Evolutionary conservation across 2,329 filamentous ascomycete species (phyloP).

Genomic region (Phialocephala sp.): DNA sequence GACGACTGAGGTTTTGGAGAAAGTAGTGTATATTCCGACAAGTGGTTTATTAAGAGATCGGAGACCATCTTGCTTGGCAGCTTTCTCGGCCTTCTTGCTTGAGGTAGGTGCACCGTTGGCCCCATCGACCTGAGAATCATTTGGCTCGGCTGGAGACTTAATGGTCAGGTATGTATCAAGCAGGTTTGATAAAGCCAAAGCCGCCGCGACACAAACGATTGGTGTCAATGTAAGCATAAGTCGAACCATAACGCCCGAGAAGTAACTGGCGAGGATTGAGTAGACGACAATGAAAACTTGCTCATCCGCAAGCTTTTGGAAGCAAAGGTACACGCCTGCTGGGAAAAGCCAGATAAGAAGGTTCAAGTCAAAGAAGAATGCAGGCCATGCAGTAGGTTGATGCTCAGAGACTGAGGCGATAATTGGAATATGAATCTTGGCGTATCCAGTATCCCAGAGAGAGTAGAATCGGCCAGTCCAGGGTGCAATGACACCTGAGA

Average conservation of each 20-base stretch:
- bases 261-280: conserved; percentile 95
- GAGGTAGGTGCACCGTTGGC: conserved; percentile 47
- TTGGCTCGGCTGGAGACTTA: conserved; percentile 63
- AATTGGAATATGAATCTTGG: conserved; percentile 99
- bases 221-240: conserved; percentile 97
- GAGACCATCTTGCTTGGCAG: conserved; percentile 60
- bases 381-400: conserved; percentile 97
- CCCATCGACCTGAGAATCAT: conserved; percentile 50
- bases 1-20: conserved; percentile 82
- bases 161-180: conserved; percentile 82
- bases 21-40: conserved; percentile 80
- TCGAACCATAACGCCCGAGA: conserved; percentile 98
- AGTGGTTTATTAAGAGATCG: conserved; percentile 74
- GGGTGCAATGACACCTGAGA: conserved; percentile 89
- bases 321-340: conserved; percentile 97
- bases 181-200: conserved; percentile 84
- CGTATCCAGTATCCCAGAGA: conserved; percentile 97
- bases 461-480: conserved; percentile 99
- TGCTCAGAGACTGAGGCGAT: conserved; percentile 99
- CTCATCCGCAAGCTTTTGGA: conserved; percentile 91
- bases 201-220: conserved; percentile 92
- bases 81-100: conserved; percentile 54
- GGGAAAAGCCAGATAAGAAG: conserved; percentile 99
- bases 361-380: conserved; percentile 99
- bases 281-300: conserved; percentile 99